phyloP scores from a whole-genome alignment of 1,139 yeast genomes.

The Meyerozyma sp. region DNA sequence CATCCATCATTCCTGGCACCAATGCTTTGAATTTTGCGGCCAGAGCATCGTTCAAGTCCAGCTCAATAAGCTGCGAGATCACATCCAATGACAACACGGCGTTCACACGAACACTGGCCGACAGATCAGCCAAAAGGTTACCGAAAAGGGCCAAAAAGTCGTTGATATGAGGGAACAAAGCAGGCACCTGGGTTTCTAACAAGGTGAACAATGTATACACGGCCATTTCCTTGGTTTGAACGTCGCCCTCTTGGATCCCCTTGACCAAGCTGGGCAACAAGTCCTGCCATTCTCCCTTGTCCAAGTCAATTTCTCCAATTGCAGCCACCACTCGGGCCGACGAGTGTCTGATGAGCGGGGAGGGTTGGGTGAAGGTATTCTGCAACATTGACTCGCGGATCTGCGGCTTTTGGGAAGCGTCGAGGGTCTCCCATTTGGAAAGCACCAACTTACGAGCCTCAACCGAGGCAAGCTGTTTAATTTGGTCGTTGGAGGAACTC shows the following conservation, averaged over 20 bases:
- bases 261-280: slow-evolving; percentile 67
- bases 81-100: slow-evolving; percentile 81
- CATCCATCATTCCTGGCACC: slow-evolving; percentile 78
- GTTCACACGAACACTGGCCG: slow-evolving; percentile 72
- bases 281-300: slow-evolving; percentile 66
- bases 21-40: slow-evolving; percentile 60
- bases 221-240: slow-evolving; percentile 75
- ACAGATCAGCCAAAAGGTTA: slow-evolving; percentile 63
- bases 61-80: slow-evolving; percentile 64
- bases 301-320: slow-evolving; percentile 73
- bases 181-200: slow-evolving; percentile 68
- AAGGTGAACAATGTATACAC: slow-evolving; percentile 74
- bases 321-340: slow-evolving; percentile 86
- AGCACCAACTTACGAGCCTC: slow-evolving; percentile 84
- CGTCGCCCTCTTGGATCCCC: slow-evolving; percentile 56
- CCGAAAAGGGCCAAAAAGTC: slow-evolving; percentile 70
- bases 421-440: slow-evolving; percentile 64
- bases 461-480: slow-evolving; percentile 87
- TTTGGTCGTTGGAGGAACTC: slow-evolving; percentile 52
- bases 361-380: slow-evolving; percentile 50
- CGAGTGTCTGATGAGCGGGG: slow-evolving; percentile 76
- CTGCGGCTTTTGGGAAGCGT: slow-evolving; percentile 47
- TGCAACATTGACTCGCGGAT: slow-evolving; percentile 67
- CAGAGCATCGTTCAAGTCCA: slow-evolving; percentile 42
- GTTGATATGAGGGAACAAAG: slow-evolving; percentile 55